These are phyloP conservation scores for Echinochloa phyllopogon DNA, from an alignment of 176 grass and related monocot genomes.

Conservation along the genomic window DNA sequence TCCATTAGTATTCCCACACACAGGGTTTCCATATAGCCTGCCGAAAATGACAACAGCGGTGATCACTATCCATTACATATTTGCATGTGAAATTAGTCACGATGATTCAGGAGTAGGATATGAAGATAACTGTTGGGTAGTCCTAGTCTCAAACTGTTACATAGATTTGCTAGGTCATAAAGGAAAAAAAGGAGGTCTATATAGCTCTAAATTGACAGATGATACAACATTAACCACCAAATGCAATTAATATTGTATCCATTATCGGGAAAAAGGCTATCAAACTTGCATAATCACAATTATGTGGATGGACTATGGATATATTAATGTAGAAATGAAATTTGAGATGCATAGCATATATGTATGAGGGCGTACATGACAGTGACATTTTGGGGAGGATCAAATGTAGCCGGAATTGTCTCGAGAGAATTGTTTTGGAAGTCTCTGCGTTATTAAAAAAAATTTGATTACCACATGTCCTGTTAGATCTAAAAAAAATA, in stretches of 20 bases:
- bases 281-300: conserved; percentile 11
- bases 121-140: conserved; percentile 19
- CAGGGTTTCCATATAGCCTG: conserved; percentile 86
- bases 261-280: neutral
- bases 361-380: conserved; percentile 65
- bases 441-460: conserved; percentile 58
- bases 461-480: conserved; percentile 25
- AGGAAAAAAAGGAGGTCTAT: conserved; percentile 13
- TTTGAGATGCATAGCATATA: conserved; percentile 28
- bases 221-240: neutral
- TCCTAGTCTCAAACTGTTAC: neutral
- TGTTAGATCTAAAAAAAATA: conserved; percentile 7
- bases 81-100: conserved; percentile 26
- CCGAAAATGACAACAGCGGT: conserved; percentile 39
- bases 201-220: conserved; percentile 12
- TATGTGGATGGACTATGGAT: conserved; percentile 18
- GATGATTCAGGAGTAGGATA: conserved; percentile 7
- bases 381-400: conserved; percentile 79
- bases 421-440: conserved; percentile 88
- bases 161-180: neutral
- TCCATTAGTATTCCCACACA: conserved; percentile 55
- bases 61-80: conserved; percentile 23
- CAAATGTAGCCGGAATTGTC: conserved; percentile 55
- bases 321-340: conserved; percentile 26
- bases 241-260: neutral